phyloP scores from a whole-genome alignment of 208 protist species.

The Pavlovales sp. region DNA sequence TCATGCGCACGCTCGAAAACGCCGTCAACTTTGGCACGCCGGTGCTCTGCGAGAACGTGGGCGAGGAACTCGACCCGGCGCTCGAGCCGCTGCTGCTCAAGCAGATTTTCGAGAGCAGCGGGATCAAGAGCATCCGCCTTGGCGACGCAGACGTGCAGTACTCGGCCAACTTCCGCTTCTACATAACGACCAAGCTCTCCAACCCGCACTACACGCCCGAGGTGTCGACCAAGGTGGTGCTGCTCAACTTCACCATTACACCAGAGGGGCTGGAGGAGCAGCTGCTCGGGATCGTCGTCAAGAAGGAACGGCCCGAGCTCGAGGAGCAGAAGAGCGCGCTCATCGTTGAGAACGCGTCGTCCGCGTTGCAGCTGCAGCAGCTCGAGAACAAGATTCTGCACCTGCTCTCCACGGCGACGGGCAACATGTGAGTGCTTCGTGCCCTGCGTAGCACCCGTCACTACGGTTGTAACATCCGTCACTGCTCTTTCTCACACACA shows the following conservation, averaged over 20 bases:
- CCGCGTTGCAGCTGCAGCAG: conserved; percentile 52
- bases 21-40: conserved; percentile 59
- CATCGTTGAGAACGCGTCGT: conserved; percentile 50
- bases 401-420: conserved; percentile 40
- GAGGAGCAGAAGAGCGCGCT: conserved; percentile 55
- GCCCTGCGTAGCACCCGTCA: too few relatives aligned
- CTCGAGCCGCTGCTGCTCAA: conserved; percentile 63
- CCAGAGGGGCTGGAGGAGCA: conserved; percentile 60
- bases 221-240: conserved; percentile 85
- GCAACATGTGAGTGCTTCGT: conserved; percentile 39
- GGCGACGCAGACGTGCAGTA: conserved; percentile 59
- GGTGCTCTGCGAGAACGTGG: conserved; percentile 61
- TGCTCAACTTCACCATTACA: conserved; percentile 65
- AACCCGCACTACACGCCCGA: conserved; percentile 97
- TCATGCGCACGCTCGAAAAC: conserved; percentile 61
- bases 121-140: conserved; percentile 50
- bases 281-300: conserved; percentile 58
- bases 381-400: conserved; percentile 56
- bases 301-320: conserved; percentile 57
- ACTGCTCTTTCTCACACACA: too few relatives aligned
- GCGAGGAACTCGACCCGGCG: conserved; percentile 58
- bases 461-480: too few relatives aligned
- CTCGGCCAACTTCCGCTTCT: conserved; percentile 70
- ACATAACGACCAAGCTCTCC: conserved; percentile 92
- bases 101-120: conserved; percentile 57